Percentiles rank a stretch among this genome's conserved stretches.
Conservation (phyloP, 1,284 basidiomycete species). For the Marasmius fiardii region DNA sequence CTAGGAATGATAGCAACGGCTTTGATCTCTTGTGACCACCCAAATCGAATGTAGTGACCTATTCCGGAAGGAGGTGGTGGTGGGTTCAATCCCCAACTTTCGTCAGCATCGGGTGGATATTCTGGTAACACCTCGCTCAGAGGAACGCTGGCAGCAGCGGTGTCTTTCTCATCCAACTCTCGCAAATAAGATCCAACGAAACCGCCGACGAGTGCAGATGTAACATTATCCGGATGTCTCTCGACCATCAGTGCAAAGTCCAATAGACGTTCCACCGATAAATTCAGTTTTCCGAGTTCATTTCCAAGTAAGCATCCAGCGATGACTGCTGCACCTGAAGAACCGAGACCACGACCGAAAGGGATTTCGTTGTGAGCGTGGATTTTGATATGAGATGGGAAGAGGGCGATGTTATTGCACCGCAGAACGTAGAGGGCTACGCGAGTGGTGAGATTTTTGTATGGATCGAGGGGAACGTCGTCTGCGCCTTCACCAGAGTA, state of each 20-base stretch:
- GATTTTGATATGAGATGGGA: constrained; percentile 75
- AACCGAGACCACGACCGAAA: constrained; percentile 95
- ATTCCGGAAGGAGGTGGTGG: constrained; percentile 89
- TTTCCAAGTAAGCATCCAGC: constrained; percentile 93
- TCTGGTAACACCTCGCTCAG: constrained; percentile 96
- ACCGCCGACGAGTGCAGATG: constrained; percentile 94
- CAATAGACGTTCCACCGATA: constrained; percentile 74
- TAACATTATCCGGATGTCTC: constrained; percentile 98
- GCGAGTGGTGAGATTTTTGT: constrained; percentile 97
- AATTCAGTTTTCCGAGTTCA: constrained; percentile 71
- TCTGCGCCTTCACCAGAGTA: constrained; percentile 89
- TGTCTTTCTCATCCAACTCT: constrained; percentile 80
- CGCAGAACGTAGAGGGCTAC: constrained; percentile 97
- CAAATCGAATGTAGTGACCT: constrained; percentile 92
- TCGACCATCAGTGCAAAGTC: constrained; percentile 99
- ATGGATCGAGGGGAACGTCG: constrained; percentile 92
- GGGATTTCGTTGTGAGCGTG: constrained; percentile 92
- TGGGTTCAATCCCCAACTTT: constrained; percentile 87
- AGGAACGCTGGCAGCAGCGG: constrained; percentile 83
- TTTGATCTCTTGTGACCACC: constrained; percentile 85
- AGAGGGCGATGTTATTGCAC: constrained; percentile 71
- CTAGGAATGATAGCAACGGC: constrained; percentile 94
- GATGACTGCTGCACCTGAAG: constrained; percentile 96
- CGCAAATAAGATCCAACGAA: constrained; percentile 98
- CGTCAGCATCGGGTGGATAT: constrained; percentile 90